These are phyloP conservation scores for Dactylellina parvicollis DNA, from an alignment of 2,329 filamentous ascomycete species.

Conservation along the genomic window DNA sequence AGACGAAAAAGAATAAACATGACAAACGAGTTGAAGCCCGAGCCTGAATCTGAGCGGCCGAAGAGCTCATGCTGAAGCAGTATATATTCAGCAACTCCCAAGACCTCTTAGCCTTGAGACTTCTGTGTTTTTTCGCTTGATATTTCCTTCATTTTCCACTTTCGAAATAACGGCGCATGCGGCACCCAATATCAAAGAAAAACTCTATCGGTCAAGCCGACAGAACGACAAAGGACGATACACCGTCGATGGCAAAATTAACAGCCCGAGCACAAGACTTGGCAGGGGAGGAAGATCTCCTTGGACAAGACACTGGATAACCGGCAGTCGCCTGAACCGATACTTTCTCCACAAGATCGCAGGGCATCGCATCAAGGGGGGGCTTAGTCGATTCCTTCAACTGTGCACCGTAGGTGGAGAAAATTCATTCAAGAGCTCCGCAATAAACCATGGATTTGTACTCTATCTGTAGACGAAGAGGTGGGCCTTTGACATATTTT, in stretches of 20 bases:
- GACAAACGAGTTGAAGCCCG: too few species aligned
- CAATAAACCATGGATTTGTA: not conserved
- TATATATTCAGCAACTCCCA: conserved; percentile 38
- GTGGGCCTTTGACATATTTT: not conserved
- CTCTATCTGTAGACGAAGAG: not conserved
- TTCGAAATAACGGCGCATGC: too few species aligned
- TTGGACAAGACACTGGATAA: not conserved
- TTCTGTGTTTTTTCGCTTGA: conserved; percentile 13
- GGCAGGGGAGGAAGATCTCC: not conserved
- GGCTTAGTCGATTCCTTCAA: not conserved
- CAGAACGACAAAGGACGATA: not conserved
- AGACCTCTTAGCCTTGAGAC: conserved; percentile 22
- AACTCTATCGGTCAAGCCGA: too few species aligned
- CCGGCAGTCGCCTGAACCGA: not conserved
- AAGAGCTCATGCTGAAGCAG: not conserved
- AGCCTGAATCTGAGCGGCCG: too few species aligned
- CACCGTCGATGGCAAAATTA: not conserved
- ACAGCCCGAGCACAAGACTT: not conserved
- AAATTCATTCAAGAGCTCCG: conserved; percentile 10
- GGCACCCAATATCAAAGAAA: too few species aligned
- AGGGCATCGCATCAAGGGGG: not conserved
- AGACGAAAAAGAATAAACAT: not conserved
- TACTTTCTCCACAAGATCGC: not conserved
- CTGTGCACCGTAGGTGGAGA: not conserved
- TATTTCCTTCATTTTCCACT: too few species aligned